A percentile compares a stretch with the other conserved stretches of the same genome.
phyloP scores from a whole-genome alignment of 1,284 basidiomycete species.

The Ganoderma sinense region DNA sequence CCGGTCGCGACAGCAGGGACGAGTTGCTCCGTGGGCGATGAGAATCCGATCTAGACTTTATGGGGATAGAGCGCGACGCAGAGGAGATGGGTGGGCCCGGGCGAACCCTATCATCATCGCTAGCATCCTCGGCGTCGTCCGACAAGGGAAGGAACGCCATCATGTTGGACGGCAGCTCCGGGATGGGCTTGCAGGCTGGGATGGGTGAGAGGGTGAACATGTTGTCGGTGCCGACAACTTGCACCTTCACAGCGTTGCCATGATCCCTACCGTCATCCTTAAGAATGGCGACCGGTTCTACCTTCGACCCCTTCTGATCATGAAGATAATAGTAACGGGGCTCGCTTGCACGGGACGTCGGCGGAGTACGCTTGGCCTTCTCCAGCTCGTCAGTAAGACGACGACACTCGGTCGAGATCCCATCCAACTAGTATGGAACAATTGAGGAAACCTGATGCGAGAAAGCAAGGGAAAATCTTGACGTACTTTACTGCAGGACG shows the following conservation, averaged over 20 bases:
- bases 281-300: constrained; percentile 36
- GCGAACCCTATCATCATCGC: constrained; percentile 41
- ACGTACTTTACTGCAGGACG: constrained; percentile 48
- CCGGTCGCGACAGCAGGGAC: constrained; percentile 30
- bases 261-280: constrained; percentile 31
- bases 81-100: constrained; percentile 18
- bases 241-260: constrained; percentile 32
- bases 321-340: constrained; percentile 40
- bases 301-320: constrained; percentile 35
- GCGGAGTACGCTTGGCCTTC: constrained; percentile 34
- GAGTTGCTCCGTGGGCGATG: constrained; percentile 35
- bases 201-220: constrained; percentile 50
- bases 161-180: constrained; percentile 41
- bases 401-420: constrained; percentile 40
- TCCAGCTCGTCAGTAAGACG: constrained; percentile 40
- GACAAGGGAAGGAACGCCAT: constrained; percentile 42
- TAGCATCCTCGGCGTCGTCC: constrained; percentile 40
- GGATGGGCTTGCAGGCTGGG: constrained; percentile 38
- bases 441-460: constrained; percentile 17
- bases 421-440: constrained; percentile 39
- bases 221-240: constrained; percentile 38
- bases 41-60: constrained; percentile 35
- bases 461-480: constrained; percentile 9
- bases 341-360: constrained; percentile 36
- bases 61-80: constrained; percentile 35